A percentile compares a stretch with the other conserved stretches of the same genome.
Conservation (phyloP, 768 basidiomycete genomes). For the Lyophyllum shimeji region DNA sequence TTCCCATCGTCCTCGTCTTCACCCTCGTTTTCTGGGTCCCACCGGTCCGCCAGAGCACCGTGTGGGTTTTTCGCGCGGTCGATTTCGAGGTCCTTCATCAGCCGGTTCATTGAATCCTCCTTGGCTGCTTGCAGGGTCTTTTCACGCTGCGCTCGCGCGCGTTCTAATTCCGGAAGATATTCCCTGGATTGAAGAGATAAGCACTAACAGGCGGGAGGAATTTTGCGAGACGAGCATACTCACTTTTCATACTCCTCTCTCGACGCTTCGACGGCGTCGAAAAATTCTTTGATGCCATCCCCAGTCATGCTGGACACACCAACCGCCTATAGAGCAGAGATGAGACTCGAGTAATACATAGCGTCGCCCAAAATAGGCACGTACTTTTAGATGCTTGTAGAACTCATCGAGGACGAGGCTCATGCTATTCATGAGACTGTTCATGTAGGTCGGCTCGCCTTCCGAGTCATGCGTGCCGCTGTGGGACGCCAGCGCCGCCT, state of each 20-base stretch:
- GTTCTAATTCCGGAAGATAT: slow-evolving; percentile 87
- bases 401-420: slow-evolving; percentile 97
- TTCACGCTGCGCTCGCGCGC: slow-evolving; percentile 63
- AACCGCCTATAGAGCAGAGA: slow-evolving; percentile 62
- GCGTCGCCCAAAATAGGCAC: slow-evolving; percentile 16
- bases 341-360: neutral
- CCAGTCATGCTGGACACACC: slow-evolving; percentile 97
- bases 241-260: slow-evolving; percentile 88
- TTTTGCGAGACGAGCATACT: slow-evolving; percentile 22
- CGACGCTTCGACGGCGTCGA: slow-evolving; percentile 87
- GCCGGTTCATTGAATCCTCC: slow-evolving; percentile 70
- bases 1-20: slow-evolving; percentile 56
- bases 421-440: slow-evolving; percentile 99
- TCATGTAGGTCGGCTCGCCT: slow-evolving; percentile 97
- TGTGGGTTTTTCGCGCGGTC: slow-evolving; percentile 68
- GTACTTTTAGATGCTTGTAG: slow-evolving; percentile 91
- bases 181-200: slow-evolving; percentile 50
- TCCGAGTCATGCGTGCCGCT: slow-evolving; percentile 68
- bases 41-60: slow-evolving; percentile 54
- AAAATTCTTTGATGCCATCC: slow-evolving; percentile 89
- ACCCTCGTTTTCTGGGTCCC: slow-evolving; percentile 59
- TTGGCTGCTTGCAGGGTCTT: slow-evolving; percentile 64
- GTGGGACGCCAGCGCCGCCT: slow-evolving; percentile 77
- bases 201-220: slow-evolving; percentile 3
- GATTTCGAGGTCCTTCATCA: slow-evolving; percentile 79